These are phyloP conservation scores for Sicyos edulis DNA, from an alignment of 306 rosid species.

Conservation along the genomic window DNA sequence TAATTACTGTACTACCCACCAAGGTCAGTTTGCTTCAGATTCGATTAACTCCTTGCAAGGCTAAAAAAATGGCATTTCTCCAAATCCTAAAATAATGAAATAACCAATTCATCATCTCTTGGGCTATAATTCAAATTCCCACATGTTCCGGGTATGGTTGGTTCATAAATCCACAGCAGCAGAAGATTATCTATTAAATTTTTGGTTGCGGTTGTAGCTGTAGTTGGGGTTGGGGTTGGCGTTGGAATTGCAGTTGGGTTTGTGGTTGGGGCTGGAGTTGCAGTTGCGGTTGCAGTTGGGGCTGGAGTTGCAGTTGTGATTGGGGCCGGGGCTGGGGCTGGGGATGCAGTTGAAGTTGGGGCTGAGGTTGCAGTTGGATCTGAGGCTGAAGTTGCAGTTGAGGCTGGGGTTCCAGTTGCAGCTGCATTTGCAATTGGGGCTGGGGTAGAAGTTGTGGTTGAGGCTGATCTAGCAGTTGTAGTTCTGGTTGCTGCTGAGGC, in stretches of 20 bases:
- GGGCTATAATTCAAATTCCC: neutral
- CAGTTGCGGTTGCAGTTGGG: neutral
- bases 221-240: neutral
- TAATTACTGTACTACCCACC: constrained; percentile 11
- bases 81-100: constrained; percentile 1
- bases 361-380: neutral
- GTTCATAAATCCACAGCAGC: neutral
- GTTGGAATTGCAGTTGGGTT: neutral
- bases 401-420: neutral
- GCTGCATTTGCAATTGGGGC: neutral
- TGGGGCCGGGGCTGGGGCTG: neutral
- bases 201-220: constrained; percentile 7
- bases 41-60: neutral
- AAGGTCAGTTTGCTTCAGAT: constrained; percentile 21
- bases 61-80: constrained; percentile 6
- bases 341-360: neutral
- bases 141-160: neutral
- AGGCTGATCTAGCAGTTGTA: neutral
- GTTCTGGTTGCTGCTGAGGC: neutral
- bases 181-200: neutral
- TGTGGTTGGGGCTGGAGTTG: neutral
- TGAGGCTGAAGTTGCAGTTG: neutral
- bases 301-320: neutral
- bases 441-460: neutral
- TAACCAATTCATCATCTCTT: neutral